Evolutionary conservation across 2,329 filamentous ascomycete species (phyloP).

Genomic region (Arthrobotrys entomopaga): DNA sequence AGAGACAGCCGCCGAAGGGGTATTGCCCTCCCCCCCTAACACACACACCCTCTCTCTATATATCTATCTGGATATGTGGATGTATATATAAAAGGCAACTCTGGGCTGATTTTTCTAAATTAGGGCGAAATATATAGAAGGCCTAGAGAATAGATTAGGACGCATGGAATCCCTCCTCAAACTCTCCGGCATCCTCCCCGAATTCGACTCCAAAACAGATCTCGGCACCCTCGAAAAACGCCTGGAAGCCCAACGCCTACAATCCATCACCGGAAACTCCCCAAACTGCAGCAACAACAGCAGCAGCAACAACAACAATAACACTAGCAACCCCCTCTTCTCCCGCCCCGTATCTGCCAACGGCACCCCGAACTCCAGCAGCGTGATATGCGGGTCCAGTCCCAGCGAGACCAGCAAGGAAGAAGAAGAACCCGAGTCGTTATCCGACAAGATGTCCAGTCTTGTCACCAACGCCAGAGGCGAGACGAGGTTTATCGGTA

Average conservation of each 20-base stretch:
- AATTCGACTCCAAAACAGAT: constrained; percentile 85
- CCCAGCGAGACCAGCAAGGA: constrained; percentile 67
- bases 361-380: constrained; percentile 61
- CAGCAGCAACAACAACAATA: too few species aligned
- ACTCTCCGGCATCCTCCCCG: constrained; percentile 74
- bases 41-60: constrained; percentile 69
- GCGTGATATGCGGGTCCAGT: constrained; percentile 65
- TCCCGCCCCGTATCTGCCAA: constrained; percentile 65
- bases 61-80: too few species aligned
- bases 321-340: constrained; percentile 61
- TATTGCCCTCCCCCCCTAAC: constrained; percentile 67
- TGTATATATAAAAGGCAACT: too few species aligned
- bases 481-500: constrained; percentile 95
- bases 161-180: constrained; percentile 83
- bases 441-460: constrained; percentile 99
- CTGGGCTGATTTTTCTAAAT: too few species aligned
- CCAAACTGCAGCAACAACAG: constrained; percentile 23
- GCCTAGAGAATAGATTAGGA: constrained; percentile 81
- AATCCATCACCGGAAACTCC: constrained; percentile 62
- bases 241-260: constrained; percentile 82
- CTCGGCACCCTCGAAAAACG: constrained; percentile 72
- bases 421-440: constrained; percentile 79
- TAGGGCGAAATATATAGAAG: constrained; percentile 95
- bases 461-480: constrained; percentile 93
- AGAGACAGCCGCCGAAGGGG: constrained; percentile 96